Conservation (phyloP, 495 filamentous ascomycete species). For the Aspergillus nanangensis region DNA sequence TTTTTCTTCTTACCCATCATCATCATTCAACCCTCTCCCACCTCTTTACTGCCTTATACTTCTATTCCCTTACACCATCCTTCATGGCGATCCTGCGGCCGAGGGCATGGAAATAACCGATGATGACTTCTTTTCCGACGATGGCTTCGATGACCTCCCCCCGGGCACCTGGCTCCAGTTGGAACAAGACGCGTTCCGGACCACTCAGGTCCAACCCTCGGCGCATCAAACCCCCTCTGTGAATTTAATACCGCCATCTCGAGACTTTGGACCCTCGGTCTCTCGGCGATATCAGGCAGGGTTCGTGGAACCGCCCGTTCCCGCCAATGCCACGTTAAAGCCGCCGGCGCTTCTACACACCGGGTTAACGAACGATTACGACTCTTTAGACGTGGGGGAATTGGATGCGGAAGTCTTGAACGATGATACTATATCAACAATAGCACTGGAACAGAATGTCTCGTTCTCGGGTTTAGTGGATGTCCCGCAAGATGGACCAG, state of each 20-base stretch:
- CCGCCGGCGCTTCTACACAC: constrained; percentile 31
- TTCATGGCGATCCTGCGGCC: constrained; percentile 38
- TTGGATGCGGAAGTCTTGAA: constrained; percentile 50
- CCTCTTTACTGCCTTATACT: constrained; percentile 6
- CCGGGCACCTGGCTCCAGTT: constrained; percentile 46
- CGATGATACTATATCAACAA: constrained; percentile 25
- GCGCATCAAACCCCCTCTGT: constrained; percentile 3
- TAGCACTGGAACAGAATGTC: constrained; percentile 23
- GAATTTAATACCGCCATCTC: too few relatives aligned
- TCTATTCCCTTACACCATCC: constrained; percentile 5
- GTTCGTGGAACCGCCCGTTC: too few relatives aligned
- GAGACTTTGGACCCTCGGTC: too few relatives aligned
- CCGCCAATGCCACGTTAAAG: constrained; percentile 16
- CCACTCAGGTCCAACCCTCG: constrained; percentile 35
- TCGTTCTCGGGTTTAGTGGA: constrained; percentile 18
- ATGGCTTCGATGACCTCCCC: constrained; percentile 55
- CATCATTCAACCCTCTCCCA: not conserved
- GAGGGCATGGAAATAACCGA: constrained; percentile 55
- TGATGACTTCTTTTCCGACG: constrained; percentile 63
- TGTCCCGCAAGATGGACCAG: constrained; percentile 9
- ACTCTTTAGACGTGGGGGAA: constrained; percentile 52
- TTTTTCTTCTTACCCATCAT: not conserved
- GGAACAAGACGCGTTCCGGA: constrained; percentile 50
- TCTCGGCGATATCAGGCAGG: too few relatives aligned
- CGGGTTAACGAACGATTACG: constrained; percentile 47